Base-by-base conservation (phyloP, 148 eudicot species). In the Diospyros lotus region DNA sequence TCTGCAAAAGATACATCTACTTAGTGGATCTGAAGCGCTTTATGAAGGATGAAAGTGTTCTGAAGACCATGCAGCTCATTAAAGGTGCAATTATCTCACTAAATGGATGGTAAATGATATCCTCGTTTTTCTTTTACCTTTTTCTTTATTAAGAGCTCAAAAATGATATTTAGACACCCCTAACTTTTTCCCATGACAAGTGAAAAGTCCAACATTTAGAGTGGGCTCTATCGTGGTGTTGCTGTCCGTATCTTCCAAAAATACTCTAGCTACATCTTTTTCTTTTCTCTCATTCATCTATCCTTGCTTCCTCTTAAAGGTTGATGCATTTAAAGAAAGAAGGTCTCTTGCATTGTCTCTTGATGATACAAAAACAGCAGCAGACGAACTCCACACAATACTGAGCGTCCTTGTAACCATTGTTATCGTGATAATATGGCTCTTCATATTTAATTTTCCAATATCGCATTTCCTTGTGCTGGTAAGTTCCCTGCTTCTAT, bases 281-380 rank as follows among this genome's bases (percentile, higher is more conserved):
- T 8, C 4, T 48, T 48, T 0, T 48, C 4, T 48, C 52, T 8
- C 52, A 48, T 8, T 8, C 8, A 4, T 48, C 8, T 48, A 48
- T 48, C 52, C 40, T 13, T 38, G n/a, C 51, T 66, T 42, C 2
- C 63, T 76, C 52, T 5, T 9, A 1, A 79, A 85, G 88, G 85
- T 85, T 42, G 77, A 80, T 67, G 80, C 58, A 46, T 82, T 85
- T 58, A 75, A 82, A 68, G 87, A 84, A 77, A 74, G 87, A 43
- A 84, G 78, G 64, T 82, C 87, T 4, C 81, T 84, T 10, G 82
- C 86, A 44, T 77, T 85, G 76, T 77, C 88, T 18, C 82, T 85
- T 15, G 72, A 82, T 28, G 88, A 85, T 66, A 85, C 88, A 9
- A 85, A 85, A 60, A 85, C 82, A 2, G 88, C 88, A 6, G 85